These are phyloP conservation scores for Myxozyma kluyveri DNA, from an alignment of 805 yeast genomes.

Conservation along the genomic window DNA sequence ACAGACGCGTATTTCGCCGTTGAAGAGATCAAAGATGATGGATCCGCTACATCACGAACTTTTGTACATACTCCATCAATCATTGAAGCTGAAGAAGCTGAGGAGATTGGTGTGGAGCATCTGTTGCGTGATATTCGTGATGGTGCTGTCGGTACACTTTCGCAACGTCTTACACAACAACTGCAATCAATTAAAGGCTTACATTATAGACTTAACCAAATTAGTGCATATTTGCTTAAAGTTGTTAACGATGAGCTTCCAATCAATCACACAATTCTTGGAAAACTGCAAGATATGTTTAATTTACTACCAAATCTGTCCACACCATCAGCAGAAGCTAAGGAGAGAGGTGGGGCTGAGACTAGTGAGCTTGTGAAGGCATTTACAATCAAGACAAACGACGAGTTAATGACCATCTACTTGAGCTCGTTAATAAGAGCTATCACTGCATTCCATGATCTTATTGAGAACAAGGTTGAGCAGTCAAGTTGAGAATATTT, in stretches of 20 bases:
- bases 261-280: conserved; percentile 83
- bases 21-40: conserved; percentile 95
- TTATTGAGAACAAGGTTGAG: conserved; percentile 91
- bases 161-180: conserved; percentile 84
- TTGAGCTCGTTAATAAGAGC: conserved; percentile 87
- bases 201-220: conserved; percentile 72
- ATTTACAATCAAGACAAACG: conserved; percentile 89
- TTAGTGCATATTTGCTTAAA: conserved; percentile 71
- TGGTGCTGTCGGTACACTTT: conserved; percentile 91
- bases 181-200: conserved; percentile 84
- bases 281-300: conserved; percentile 91
- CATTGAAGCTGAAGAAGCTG: conserved; percentile 98
- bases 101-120: conserved; percentile 98
- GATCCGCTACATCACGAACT: conserved; percentile 86
- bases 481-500: conserved; percentile 10
- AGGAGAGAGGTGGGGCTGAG: conserved; percentile 33
- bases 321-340: conserved; percentile 34
- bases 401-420: conserved; percentile 91
- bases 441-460: conserved; percentile 92
- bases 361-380: conserved; percentile 66
- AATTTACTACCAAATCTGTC: conserved; percentile 82
- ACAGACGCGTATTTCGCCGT: conserved; percentile 92
- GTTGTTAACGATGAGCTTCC: conserved; percentile 74
- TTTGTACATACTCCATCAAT: conserved; percentile 89
- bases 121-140: conserved; percentile 89